These are phyloP conservation scores for Penicillium sp. DNA, from an alignment of 2,329 filamentous ascomycete genomes.

Conservation along the genomic window DNA sequence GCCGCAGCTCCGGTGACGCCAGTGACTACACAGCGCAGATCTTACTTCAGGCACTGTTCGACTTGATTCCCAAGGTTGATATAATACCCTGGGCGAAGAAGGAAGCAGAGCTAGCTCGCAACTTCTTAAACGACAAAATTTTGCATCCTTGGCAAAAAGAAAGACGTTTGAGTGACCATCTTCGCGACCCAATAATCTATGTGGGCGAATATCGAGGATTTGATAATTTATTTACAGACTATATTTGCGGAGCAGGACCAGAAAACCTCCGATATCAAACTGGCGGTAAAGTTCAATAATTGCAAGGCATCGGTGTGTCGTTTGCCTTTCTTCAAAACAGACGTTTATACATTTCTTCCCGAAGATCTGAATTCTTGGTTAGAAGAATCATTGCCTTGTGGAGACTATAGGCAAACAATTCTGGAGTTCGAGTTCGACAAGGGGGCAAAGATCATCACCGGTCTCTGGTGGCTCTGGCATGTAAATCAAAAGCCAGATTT, in stretches of 20 bases:
- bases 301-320: neutral
- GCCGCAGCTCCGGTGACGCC: constrained; percentile 13
- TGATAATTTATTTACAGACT: constrained; percentile 2
- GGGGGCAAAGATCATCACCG: neutral
- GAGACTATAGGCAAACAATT: neutral
- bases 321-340: neutral
- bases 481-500: neutral
- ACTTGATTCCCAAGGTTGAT: constrained; percentile 13
- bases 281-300: constrained; percentile 6
- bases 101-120: constrained; percentile 6
- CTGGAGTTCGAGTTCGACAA: constrained; percentile 3
- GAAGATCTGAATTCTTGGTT: too few species aligned
- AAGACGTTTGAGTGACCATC: neutral
- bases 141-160: constrained; percentile 4
- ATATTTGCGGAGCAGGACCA: neutral
- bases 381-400: neutral
- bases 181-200: neutral
- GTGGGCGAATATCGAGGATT: constrained; percentile 7
- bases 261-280: neutral
- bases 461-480: constrained; percentile 5
- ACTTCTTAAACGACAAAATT: neutral
- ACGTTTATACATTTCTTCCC: constrained; percentile 11
- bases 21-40: constrained; percentile 16
- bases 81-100: constrained; percentile 7
- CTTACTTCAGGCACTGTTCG: constrained; percentile 17